Percentiles rank a stretch among this genome's conserved stretches.
These are phyloP conservation scores for Streptanthus diversifolius DNA, from an alignment of 345 rosid species.

Conservation along the genomic window DNA sequence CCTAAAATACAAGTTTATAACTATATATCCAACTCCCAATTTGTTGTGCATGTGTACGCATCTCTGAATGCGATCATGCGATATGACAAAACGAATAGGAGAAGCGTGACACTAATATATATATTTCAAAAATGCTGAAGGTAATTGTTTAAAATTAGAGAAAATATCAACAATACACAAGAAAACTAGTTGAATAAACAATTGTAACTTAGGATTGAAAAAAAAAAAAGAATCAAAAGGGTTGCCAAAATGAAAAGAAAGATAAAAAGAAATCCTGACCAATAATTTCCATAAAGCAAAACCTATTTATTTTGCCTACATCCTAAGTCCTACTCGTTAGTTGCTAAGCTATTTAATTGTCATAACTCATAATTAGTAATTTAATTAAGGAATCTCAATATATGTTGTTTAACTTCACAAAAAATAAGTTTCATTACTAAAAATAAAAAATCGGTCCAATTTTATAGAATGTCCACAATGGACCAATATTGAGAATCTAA, in stretches of 20 bases:
- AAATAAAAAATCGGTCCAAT: neutral
- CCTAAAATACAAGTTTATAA: neutral
- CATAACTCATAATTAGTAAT: neutral
- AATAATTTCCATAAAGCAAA: slow-evolving; percentile 18
- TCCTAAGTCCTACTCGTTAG: neutral
- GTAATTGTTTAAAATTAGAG: neutral
- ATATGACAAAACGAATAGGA: slow-evolving; percentile 6
- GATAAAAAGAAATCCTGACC: slow-evolving; percentile 20
- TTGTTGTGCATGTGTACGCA: slow-evolving; percentile 10
- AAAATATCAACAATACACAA: neutral
- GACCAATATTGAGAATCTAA: neutral
- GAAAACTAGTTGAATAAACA: neutral
- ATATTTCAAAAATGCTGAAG: neutral
- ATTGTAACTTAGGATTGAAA: slow-evolving; percentile 19
- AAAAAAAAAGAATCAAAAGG: slow-evolving; percentile 20
- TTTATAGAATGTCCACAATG: neutral
- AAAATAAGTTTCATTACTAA: neutral
- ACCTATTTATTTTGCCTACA: slow-evolving; percentile 18
- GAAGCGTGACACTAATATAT: neutral
- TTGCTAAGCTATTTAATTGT: neutral
- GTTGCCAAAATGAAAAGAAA: neutral
- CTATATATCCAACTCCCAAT: neutral
- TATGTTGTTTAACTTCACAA: neutral
- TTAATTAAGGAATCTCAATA: neutral
- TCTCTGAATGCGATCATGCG: neutral